Base-by-base conservation (phyloP, 768 basidiomycete species). In the Baorangia bicolor region DNA sequence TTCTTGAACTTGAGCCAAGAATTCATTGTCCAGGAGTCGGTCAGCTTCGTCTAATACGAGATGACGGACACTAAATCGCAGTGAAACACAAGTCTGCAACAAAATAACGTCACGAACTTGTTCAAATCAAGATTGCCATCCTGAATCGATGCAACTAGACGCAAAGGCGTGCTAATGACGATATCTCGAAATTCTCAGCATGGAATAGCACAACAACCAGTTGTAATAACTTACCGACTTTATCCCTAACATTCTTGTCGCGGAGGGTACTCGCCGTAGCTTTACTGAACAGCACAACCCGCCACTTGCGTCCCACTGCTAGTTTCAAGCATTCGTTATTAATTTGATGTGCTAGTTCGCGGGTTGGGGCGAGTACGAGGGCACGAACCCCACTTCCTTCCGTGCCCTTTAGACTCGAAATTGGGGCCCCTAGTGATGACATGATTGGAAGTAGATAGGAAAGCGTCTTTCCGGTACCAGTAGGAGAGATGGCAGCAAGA, bases 381-480 rank as follows among this genome's bases (percentile, higher is more conserved):
- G 90, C 91, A 53, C 92, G 81, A 18, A 85, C 85, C 52, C 90
- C 94, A 30, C 66, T 70, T 18, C 82, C 83, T 31, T 69, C 59
- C 18, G 78, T 73, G 27, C 60, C 58, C 51, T 79, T 78, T 35
- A 75, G 67, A 53, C 77, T 80, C 30, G 84, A 74, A 10, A 78
- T 68, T 7, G 91, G 91, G 4, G 77, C 70, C 14, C 73, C 74
- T 7, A 93, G 73, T 18, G 76, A 71, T 12, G 84, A 75, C 55
- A 98, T 81, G 23, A 93, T 78, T 0, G 97, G 95, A 16, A 97
- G 74, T 14, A 97, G 78, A 72, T 98, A 99, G 0, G 94, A 84
- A 7, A 98, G 78, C 1, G 97, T 99, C 77, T 99, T 99, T 56
- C 97, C 97, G 11, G 92, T 95, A 47, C 97, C 97, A 6, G 97